These are phyloP conservation scores for Echria macrotheca DNA, from an alignment of 495 filamentous ascomycete genomes.

Conservation along the genomic window DNA sequence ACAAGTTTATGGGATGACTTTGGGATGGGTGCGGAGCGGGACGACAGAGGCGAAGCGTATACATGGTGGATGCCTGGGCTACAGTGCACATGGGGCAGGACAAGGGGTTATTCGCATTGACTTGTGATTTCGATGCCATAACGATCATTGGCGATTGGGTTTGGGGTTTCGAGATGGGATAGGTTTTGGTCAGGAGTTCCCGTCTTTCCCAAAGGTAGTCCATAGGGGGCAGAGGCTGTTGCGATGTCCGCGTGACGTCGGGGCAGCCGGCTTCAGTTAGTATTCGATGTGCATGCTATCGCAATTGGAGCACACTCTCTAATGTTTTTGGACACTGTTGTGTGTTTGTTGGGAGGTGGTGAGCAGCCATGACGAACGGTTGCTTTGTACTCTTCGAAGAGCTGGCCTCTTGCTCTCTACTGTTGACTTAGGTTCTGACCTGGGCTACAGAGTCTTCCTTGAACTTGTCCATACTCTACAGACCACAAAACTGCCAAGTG, in stretches of 20 bases:
- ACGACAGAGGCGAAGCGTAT: conserved; percentile 5
- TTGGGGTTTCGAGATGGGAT: neutral
- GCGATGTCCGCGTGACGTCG: no score
- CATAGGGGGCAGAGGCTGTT: neutral
- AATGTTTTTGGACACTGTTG: no score
- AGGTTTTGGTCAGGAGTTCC: neutral
- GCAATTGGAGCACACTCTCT: no score
- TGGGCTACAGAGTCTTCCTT: no score
- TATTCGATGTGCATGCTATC: conserved; percentile 11
- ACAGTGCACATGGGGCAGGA: conserved; percentile 4
- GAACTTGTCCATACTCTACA: no score
- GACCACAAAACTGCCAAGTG: no score
- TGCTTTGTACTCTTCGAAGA: no score
- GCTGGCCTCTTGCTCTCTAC: no score
- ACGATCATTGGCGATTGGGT: conserved; percentile 6
- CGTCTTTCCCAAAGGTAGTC: neutral
- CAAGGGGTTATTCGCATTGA: neutral
- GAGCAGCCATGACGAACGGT: no score
- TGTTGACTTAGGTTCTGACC: no score
- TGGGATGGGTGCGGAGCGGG: neutral
- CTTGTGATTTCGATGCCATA: conserved; percentile 5
- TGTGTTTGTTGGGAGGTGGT: no score
- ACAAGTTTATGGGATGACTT: conserved; percentile 10
- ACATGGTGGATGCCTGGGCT: neutral
- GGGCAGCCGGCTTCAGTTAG: conserved; percentile 8